These are phyloP conservation scores for Orbilia quercus DNA, from an alignment of 2,329 filamentous ascomycete genomes.

Conservation along the genomic window DNA sequence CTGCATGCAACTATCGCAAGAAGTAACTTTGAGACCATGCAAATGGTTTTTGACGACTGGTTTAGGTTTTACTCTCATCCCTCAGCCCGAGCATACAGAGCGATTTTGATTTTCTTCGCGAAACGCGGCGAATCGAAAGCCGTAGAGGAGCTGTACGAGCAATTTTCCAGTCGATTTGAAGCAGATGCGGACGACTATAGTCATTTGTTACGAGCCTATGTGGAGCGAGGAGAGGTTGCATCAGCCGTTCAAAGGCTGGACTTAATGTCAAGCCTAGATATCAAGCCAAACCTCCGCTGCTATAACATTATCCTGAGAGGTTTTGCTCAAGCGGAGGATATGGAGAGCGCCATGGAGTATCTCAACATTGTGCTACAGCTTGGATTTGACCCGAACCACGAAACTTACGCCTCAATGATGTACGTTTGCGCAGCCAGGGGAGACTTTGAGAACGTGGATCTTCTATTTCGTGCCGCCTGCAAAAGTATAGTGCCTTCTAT, in stretches of 20 bases:
- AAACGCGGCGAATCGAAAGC: conserved; percentile 65
- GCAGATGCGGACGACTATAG: conserved; percentile 62
- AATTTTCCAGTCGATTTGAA: conserved; percentile 59
- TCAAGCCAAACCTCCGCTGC: conserved; percentile 70
- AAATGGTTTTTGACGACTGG: conserved; percentile 63
- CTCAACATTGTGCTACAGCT: conserved; percentile 72
- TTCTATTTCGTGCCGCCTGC: conserved; percentile 64
- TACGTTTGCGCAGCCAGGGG: conserved; percentile 76
- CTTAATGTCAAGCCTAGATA: conserved; percentile 68
- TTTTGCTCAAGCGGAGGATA: conserved; percentile 74
- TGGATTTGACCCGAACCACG: conserved; percentile 69
- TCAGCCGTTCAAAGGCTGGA: conserved; percentile 73
- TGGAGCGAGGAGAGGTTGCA: conserved; percentile 73
- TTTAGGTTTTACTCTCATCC: conserved; percentile 61
- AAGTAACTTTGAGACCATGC: conserved; percentile 62
- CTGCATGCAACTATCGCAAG: conserved; percentile 61
- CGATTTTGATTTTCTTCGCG: conserved; percentile 65
- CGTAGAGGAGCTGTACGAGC: conserved; percentile 65
- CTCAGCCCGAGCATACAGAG: conserved; percentile 60
- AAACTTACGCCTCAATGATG: conserved; percentile 80
- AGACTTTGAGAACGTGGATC: conserved; percentile 71
- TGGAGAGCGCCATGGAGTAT: conserved; percentile 72
- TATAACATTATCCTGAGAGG: conserved; percentile 84
- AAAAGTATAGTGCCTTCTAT: conserved; percentile 32
- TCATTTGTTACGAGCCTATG: conserved; percentile 78